phyloP scores from a whole-genome alignment of 371 early-diverging fungal genomes.

The Haplosporangium sp. region DNA sequence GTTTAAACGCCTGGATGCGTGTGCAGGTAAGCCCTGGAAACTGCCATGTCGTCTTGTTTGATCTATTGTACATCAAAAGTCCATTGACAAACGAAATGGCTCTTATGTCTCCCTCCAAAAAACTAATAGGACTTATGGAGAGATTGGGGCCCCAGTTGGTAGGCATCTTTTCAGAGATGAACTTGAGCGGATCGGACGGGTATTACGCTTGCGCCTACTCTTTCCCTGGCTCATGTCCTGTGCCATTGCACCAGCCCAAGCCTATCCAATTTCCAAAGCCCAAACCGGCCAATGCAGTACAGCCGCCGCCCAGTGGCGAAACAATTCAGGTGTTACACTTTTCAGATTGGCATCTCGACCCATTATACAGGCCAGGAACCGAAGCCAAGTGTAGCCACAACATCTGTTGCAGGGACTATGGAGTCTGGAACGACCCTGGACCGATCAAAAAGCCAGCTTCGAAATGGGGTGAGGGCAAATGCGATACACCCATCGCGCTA shows the following conservation, averaged over 20 bases:
- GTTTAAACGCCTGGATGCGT: constrained; percentile 32
- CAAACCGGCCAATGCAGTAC: constrained; percentile 38
- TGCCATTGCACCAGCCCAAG: constrained; percentile 36
- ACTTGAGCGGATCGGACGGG: constrained; percentile 38
- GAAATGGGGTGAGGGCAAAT: constrained; percentile 52
- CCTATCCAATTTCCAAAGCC: constrained; percentile 40
- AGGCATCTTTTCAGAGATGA: constrained; percentile 37
- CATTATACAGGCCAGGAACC: constrained; percentile 29
- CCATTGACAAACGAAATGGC: too few relatives aligned
- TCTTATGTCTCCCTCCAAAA: too few relatives aligned
- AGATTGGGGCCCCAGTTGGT: constrained; percentile 36
- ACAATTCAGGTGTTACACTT: constrained; percentile 46
- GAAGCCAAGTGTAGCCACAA: constrained; percentile 53
- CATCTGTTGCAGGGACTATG: constrained; percentile 53
- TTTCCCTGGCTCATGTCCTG: constrained; percentile 51
- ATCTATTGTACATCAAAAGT: not conserved
- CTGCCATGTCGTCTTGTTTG: not conserved
- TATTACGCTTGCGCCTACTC: constrained; percentile 47
- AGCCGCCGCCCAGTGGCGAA: constrained; percentile 48
- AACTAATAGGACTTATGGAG: constrained; percentile 30
- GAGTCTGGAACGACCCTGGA: constrained; percentile 49
- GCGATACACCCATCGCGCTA: constrained; percentile 50
- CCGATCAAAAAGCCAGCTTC: constrained; percentile 49
- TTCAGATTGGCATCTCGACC: constrained; percentile 54
- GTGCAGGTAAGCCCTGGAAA: constrained; percentile 27